These are phyloP conservation scores for Wickerhamomyces mucosus DNA, from an alignment of 805 yeast genomes.

Conservation along the genomic window DNA sequence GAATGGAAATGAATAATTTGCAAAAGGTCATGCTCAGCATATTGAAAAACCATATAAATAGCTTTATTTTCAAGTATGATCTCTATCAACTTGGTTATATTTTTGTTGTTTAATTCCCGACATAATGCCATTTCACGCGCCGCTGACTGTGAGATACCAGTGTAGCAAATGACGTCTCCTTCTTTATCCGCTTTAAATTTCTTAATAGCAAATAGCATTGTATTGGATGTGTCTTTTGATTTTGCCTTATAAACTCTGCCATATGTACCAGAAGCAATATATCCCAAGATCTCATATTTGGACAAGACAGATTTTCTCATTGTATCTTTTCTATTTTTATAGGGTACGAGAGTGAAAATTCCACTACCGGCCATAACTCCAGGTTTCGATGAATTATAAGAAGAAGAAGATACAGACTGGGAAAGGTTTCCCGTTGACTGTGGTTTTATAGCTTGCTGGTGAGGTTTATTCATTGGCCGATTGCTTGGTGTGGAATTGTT, in stretches of 20 bases:
- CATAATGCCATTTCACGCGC: slow-evolving; percentile 94
- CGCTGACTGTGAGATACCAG: slow-evolving; percentile 94
- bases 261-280: slow-evolving; percentile 97
- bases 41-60: slow-evolving; percentile 92
- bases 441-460: background rate
- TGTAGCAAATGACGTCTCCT: slow-evolving; percentile 79
- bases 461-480: background rate
- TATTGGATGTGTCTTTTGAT: slow-evolving; percentile 25
- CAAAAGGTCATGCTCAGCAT: slow-evolving; percentile 89
- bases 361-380: slow-evolving; percentile 44
- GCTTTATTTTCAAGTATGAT: slow-evolving; percentile 80
- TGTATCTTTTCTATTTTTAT: slow-evolving; percentile 54
- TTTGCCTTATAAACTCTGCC: slow-evolving; percentile 92
- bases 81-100: slow-evolving; percentile 73
- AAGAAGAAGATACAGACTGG: background rate
- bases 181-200: slow-evolving; percentile 93
- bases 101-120: slow-evolving; percentile 72
- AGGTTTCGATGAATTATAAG: slow-evolving; percentile 24
- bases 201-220: slow-evolving; percentile 60
- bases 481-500: background rate
- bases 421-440: background rate
- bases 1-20: slow-evolving; percentile 93
- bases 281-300: slow-evolving; percentile 82
- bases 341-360: slow-evolving; percentile 48
- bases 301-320: slow-evolving; percentile 67